A percentile compares a stretch with the other conserved stretches of the same genome.
Conservation (phyloP, 768 basidiomycete species). For the Phanerochaete sordida region DNA sequence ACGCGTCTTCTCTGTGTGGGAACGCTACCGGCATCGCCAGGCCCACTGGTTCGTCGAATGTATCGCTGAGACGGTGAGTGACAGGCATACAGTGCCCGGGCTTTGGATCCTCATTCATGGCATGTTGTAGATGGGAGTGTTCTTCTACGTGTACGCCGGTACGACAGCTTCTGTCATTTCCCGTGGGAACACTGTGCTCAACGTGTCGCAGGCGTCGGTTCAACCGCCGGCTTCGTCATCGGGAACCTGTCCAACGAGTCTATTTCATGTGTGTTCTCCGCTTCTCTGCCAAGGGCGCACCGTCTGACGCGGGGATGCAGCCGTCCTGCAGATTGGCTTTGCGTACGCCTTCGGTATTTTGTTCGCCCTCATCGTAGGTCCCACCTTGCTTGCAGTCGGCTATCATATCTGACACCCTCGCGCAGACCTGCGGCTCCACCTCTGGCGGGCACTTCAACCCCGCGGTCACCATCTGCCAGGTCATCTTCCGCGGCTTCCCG, state of each 20-base stretch:
- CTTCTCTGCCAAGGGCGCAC: constrained; percentile 1
- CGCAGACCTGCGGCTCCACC: constrained; percentile 27
- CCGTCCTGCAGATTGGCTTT: constrained; percentile 30
- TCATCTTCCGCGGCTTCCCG: constrained; percentile 55
- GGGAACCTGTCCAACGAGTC: constrained; percentile 20
- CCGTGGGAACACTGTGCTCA: neutral
- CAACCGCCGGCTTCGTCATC: constrained; percentile 28
- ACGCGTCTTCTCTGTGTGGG: constrained; percentile 17
- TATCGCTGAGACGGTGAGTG: constrained; percentile 26
- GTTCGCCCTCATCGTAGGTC: constrained; percentile 29
- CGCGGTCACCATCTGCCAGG: constrained; percentile 49
- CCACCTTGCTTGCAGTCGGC: neutral
- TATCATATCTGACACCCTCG: neutral
- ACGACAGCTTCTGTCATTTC: neutral
- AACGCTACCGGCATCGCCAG: constrained; percentile 26
- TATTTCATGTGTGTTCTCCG: constrained; percentile 22
- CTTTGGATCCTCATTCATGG: neutral
- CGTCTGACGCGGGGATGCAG: constrained; percentile 10
- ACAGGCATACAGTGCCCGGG: neutral
- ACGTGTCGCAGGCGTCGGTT: constrained; percentile 27
- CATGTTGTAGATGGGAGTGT: constrained; percentile 24
- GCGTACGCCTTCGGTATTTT: constrained; percentile 37
- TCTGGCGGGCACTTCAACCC: constrained; percentile 48
- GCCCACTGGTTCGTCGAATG: constrained; percentile 31
- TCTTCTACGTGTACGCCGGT: constrained; percentile 28